Percentiles rank a stretch among this genome's conserved stretches.
Evolutionary conservation across 768 basidiomycete species (phyloP).

Genomic region (Galerina sulciceps): DNA sequence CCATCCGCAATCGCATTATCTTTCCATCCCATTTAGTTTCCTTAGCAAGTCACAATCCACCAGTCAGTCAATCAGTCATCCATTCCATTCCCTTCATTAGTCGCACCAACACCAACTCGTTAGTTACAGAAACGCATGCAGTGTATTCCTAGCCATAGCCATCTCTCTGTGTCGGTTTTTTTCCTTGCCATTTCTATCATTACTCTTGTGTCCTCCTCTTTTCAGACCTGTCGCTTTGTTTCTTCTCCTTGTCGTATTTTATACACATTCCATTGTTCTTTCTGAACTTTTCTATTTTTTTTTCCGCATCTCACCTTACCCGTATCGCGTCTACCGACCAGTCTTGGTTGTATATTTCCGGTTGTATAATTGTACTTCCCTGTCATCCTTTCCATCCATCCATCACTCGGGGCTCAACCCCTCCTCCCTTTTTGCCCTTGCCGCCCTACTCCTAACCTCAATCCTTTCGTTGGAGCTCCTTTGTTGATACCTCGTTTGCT

Average conservation of each 20-base stretch:
- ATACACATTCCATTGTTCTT: conserved; percentile 2
- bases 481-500: background rate
- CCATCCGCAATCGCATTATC: conserved; percentile 9
- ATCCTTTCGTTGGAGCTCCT: conserved; percentile 1
- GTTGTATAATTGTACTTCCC: conserved; percentile 13
- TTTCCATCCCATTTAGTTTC: conserved; percentile 17
- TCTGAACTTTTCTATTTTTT: background rate
- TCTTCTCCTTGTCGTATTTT: conserved; percentile 21
- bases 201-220: background rate
- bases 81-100: background rate
- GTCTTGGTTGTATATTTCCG: background rate
- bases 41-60: background rate
- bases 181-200: background rate
- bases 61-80: background rate
- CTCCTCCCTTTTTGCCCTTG: background rate
- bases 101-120: conserved; percentile 17
- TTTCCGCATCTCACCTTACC: background rate
- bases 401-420: background rate
- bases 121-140: conserved; percentile 26
- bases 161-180: conserved; percentile 12
- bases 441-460: background rate
- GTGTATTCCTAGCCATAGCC: conserved; percentile 28
- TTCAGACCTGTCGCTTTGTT: background rate
- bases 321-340: background rate
- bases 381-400: no score